Conservation (phyloP, 2,329 filamentous ascomycete species). For the Verticillium alfalfae region DNA sequence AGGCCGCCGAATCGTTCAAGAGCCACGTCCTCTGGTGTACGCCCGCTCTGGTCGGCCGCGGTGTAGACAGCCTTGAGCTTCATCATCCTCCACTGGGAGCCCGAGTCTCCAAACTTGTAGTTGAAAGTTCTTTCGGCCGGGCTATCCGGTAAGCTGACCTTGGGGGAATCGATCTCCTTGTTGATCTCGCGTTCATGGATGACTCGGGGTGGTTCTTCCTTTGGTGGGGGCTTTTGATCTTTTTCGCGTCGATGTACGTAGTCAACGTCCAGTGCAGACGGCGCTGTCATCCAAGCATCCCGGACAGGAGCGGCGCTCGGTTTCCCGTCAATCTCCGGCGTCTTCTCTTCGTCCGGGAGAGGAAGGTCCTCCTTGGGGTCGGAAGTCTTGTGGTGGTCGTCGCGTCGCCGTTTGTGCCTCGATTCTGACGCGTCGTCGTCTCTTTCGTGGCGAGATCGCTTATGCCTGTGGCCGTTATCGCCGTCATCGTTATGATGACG, state of each 20-base stretch:
- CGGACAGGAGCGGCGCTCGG: constrained; percentile 46
- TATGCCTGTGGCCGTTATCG: constrained; percentile 54
- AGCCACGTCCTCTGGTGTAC: constrained; percentile 75
- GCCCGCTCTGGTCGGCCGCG: constrained; percentile 67
- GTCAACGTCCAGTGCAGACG: constrained; percentile 71
- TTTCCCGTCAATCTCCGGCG: constrained; percentile 13
- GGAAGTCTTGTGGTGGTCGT: constrained; percentile 8
- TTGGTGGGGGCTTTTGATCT: background rate
- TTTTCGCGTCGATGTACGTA: constrained; percentile 62
- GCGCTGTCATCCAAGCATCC: constrained; percentile 88
- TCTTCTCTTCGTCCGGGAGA: constrained; percentile 43
- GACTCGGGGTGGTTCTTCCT: constrained; percentile 47
- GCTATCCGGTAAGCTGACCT: constrained; percentile 23
- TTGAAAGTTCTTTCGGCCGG: constrained; percentile 53
- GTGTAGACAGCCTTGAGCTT: constrained; percentile 84
- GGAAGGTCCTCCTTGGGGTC: constrained; percentile 47
- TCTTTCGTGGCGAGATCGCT: constrained; percentile 54
- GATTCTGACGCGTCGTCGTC: constrained; percentile 45
- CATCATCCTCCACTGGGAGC: constrained; percentile 94
- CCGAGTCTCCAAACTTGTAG: constrained; percentile 85
- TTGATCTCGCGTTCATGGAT: constrained; percentile 82
- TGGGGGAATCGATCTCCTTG: constrained; percentile 47
- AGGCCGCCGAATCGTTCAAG: constrained; percentile 76
- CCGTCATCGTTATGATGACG: constrained; percentile 35
- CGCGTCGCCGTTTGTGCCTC: constrained; percentile 20